Conservation (phyloP, 768 basidiomycete species). For the Termitomyces heimii region DNA sequence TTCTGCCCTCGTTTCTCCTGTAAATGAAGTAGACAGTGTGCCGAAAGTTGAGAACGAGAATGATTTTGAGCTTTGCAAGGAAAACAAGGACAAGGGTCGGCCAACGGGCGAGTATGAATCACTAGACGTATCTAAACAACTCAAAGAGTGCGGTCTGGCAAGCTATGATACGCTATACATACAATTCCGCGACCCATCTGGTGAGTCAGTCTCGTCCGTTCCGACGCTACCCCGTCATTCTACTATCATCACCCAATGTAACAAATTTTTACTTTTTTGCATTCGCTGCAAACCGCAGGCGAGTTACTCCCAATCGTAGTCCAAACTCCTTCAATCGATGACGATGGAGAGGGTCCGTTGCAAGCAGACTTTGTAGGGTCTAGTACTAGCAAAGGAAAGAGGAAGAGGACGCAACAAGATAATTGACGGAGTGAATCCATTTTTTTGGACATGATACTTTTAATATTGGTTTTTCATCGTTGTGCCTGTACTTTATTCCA, state of each 20-base stretch:
- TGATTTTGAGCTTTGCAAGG: conserved; percentile 59
- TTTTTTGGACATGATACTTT: not conserved
- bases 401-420: conserved; percentile 56
- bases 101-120: conserved; percentile 47
- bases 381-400: conserved; percentile 53
- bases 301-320: conserved; percentile 54
- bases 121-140: conserved; percentile 34
- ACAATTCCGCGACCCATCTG: conserved; percentile 55
- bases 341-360: conserved; percentile 51
- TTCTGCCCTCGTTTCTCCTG: conserved; percentile 49
- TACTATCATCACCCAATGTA: conserved; percentile 10
- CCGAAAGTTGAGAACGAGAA: conserved; percentile 24
- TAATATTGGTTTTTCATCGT: not conserved
- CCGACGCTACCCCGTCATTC: conserved; percentile 7
- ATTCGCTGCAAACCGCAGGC: conserved; percentile 31
- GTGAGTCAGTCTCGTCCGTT: conserved; percentile 34
- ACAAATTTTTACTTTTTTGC: conserved; percentile 12
- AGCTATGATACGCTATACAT: conserved; percentile 70
- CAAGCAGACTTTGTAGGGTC: conserved; percentile 19
- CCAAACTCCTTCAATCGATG: conserved; percentile 49
- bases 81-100: conserved; percentile 45
- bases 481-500: conserved; percentile 39
- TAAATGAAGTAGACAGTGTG: conserved; percentile 27
- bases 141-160: conserved; percentile 44
- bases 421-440: conserved; percentile 9